Conservation (phyloP, 2,329 filamentous ascomycete genomes). For the Pseudogymnoascus sp. region DNA sequence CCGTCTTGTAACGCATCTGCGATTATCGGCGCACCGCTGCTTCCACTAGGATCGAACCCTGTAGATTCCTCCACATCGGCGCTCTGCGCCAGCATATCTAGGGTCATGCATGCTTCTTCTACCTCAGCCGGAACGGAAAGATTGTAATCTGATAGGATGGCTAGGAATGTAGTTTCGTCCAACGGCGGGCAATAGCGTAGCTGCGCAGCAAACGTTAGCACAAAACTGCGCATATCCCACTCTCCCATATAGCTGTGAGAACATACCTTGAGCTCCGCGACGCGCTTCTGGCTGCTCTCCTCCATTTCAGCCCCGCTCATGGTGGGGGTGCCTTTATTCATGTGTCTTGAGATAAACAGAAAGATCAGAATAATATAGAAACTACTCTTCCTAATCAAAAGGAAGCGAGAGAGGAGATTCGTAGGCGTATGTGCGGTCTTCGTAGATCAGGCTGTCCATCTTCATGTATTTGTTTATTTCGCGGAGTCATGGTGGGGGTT, state of each 20-base stretch:
- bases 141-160: constrained; percentile 69
- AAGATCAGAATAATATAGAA: not conserved
- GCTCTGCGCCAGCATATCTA: constrained; percentile 59
- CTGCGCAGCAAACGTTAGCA: constrained; percentile 33
- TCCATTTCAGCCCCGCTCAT: not conserved
- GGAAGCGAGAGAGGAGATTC: not conserved
- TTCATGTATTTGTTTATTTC: not conserved
- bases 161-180: constrained; percentile 69
- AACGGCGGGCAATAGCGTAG: constrained; percentile 66
- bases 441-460: not conserved
- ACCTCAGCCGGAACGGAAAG: constrained; percentile 47
- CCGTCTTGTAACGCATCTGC: not conserved
- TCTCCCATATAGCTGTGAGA: not conserved
- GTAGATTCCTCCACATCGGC: constrained; percentile 62
- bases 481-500: not conserved
- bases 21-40: constrained; percentile 35
- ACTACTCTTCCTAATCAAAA: not conserved
- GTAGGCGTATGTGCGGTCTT: constrained; percentile 5
- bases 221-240: not conserved
- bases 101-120: constrained; percentile 46
- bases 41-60: constrained; percentile 72
- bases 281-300: not conserved
- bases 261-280: not conserved
- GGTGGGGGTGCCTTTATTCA: no score
- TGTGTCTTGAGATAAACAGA: not conserved